phyloP scores from a whole-genome alignment of 1,284 basidiomycete genomes.

The Exsudoporus floridanus region DNA sequence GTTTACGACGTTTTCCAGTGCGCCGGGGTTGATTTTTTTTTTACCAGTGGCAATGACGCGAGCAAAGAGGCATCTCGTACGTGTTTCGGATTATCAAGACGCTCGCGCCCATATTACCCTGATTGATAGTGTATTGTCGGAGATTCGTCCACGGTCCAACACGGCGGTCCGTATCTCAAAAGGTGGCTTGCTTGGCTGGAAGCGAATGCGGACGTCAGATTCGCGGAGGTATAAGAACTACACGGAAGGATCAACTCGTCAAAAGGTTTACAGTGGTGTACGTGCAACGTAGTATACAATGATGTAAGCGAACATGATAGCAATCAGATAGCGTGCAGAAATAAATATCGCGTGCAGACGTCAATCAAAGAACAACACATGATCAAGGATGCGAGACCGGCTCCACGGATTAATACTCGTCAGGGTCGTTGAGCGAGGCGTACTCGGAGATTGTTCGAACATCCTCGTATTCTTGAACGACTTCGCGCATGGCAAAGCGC shows the following conservation, averaged over 20 bases:
- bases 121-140: constrained; percentile 79
- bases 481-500: constrained; percentile 75
- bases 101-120: background rate
- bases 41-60: constrained; percentile 93
- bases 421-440: constrained; percentile 65
- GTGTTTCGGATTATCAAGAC: background rate
- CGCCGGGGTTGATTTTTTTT: background rate
- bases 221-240: constrained; percentile 50
- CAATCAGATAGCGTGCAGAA: constrained; percentile 3
- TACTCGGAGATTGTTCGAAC: constrained; percentile 71
- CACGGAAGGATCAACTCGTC: background rate
- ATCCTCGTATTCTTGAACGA: constrained; percentile 76
- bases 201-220: constrained; percentile 83
- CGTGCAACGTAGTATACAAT: constrained; percentile 5
- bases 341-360: constrained; percentile 11
- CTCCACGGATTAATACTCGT: constrained; percentile 54
- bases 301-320: constrained; percentile 7
- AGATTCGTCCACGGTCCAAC: constrained; percentile 83
- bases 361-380: background rate
- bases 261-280: background rate
- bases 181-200: constrained; percentile 92
- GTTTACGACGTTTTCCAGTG: constrained; percentile 12
- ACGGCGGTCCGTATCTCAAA: constrained; percentile 81
- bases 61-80: constrained; percentile 83
- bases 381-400: background rate